Evolutionary conservation across 257 asterid genomes (phyloP).

Genomic region (Solanum tacnaense): DNA sequence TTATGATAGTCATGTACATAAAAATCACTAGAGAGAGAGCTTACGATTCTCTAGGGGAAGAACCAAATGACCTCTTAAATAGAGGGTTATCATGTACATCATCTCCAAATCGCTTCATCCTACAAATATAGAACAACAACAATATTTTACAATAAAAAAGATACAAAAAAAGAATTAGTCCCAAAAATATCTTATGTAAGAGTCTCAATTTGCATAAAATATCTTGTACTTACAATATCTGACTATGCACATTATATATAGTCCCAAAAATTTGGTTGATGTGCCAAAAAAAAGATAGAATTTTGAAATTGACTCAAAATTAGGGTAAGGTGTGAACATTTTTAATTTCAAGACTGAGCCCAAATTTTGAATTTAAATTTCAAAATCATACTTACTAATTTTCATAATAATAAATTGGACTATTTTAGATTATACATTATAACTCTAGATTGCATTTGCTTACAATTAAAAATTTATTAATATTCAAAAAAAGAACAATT

Average conservation of each 20-base stretch:
- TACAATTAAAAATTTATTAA: not conserved
- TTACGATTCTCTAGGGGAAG: slow-evolving; percentile 76
- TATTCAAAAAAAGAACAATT: not conserved
- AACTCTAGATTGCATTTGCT: not conserved
- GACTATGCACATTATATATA: not conserved
- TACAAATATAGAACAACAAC: slow-evolving; percentile 15
- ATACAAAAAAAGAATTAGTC: too few species aligned
- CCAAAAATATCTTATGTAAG: not conserved
- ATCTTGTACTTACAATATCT: not conserved
- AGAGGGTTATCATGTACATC: slow-evolving; percentile 21
- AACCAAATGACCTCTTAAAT: slow-evolving; percentile 59
- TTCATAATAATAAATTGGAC: not conserved
- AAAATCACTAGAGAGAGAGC: slow-evolving; percentile 7
- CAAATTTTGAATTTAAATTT: not conserved
- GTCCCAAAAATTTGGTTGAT: not conserved
- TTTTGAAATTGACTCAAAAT: not conserved
- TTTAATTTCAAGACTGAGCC: not conserved
- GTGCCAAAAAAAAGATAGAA: not conserved
- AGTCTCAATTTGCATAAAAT: not conserved
- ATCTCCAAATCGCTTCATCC: slow-evolving; percentile 73
- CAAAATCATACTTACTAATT: not conserved
- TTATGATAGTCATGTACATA: not conserved
- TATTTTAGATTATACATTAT: not conserved
- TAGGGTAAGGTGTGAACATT: not conserved
- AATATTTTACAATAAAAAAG: not conserved